Conservation (phyloP, 1,284 basidiomycete genomes). For the Ceratobasidium theobromae region DNA sequence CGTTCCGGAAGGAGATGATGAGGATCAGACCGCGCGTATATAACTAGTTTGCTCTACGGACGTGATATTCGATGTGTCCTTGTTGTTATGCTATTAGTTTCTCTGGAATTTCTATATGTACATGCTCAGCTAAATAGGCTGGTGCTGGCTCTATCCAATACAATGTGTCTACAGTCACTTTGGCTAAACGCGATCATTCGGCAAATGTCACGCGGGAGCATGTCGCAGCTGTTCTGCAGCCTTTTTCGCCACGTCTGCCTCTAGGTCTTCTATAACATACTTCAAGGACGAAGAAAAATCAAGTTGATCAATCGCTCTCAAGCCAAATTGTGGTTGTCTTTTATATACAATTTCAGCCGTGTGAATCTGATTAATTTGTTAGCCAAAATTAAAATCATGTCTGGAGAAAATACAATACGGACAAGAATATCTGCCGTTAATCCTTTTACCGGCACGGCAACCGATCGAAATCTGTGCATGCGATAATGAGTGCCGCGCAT, state of each 20-base stretch:
- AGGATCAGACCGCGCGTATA: constrained; percentile 16
- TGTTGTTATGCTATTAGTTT: constrained; percentile 12
- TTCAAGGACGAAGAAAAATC: not conserved
- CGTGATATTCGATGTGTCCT: not conserved
- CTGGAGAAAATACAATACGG: not conserved
- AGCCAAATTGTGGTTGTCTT: not conserved
- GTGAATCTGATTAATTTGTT: constrained; percentile 21
- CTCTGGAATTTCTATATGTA: not conserved
- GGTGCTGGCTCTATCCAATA: too few relatives aligned
- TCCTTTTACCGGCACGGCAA: constrained; percentile 75
- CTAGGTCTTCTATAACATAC: constrained; percentile 14
- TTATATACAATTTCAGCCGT: constrained; percentile 33
- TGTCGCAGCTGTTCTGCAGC: not conserved
- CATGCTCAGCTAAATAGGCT: too few relatives aligned
- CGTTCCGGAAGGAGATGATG: constrained; percentile 30
- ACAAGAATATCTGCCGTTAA: constrained; percentile 79
- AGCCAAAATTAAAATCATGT: not conserved
- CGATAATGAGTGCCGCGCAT: constrained; percentile 56
- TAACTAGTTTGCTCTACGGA: not conserved
- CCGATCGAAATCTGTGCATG: constrained; percentile 73
- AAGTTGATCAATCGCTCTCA: not conserved
- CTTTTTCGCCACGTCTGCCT: constrained; percentile 6
- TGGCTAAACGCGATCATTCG: not conserved
- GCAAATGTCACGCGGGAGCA: not conserved
- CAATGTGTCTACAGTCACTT: too few relatives aligned